Evolutionary conservation across 1,284 basidiomycete species (phyloP).

Genomic region (Austroboletus olivaceoglutinosus): DNA sequence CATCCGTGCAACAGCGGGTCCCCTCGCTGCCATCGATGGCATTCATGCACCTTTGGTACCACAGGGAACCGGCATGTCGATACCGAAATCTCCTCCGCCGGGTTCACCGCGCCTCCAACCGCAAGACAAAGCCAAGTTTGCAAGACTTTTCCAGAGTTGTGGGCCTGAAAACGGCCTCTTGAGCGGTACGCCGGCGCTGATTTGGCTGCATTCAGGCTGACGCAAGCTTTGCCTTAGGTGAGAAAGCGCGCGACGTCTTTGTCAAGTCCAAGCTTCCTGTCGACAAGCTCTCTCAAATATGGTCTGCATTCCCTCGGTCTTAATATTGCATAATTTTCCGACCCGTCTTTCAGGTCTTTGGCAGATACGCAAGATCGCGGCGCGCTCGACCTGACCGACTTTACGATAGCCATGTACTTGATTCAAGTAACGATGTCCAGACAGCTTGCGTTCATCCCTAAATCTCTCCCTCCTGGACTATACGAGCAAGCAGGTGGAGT

Average conservation of each 20-base stretch:
- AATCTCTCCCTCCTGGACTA: slow-evolving; percentile 80
- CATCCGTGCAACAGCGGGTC: slow-evolving; percentile 59
- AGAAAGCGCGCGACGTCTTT: slow-evolving; percentile 91
- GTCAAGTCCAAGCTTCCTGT: slow-evolving; percentile 89
- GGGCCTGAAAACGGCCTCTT: slow-evolving; percentile 78
- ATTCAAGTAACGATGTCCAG: slow-evolving; percentile 91
- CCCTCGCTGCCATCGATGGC: slow-evolving; percentile 79
- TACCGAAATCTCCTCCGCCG: slow-evolving; percentile 60
- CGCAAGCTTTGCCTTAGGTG: slow-evolving; percentile 48
- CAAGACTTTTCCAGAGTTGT: slow-evolving; percentile 71
- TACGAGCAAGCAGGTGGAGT: slow-evolving; percentile 79
- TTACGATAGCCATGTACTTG: slow-evolving; percentile 95
- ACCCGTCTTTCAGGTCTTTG: slow-evolving; percentile 65
- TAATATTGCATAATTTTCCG: slow-evolving; percentile 4
- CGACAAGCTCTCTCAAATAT: slow-evolving; percentile 92
- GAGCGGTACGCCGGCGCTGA: slow-evolving; percentile 48
- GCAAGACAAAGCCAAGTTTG: slow-evolving; percentile 83
- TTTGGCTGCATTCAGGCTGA: slow-evolving; percentile 4
- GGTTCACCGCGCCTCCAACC: slow-evolving; percentile 65
- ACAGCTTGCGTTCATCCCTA: slow-evolving; percentile 72
- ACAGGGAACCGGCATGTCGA: slow-evolving; percentile 51
- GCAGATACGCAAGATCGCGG: slow-evolving; percentile 95
- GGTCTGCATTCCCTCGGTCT: slow-evolving; percentile 50
- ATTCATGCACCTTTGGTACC: slow-evolving; percentile 46
- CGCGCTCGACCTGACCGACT: slow-evolving; percentile 86